Conservation (phyloP, 768 basidiomycete genomes). For the Lactarius deliciosus region DNA sequence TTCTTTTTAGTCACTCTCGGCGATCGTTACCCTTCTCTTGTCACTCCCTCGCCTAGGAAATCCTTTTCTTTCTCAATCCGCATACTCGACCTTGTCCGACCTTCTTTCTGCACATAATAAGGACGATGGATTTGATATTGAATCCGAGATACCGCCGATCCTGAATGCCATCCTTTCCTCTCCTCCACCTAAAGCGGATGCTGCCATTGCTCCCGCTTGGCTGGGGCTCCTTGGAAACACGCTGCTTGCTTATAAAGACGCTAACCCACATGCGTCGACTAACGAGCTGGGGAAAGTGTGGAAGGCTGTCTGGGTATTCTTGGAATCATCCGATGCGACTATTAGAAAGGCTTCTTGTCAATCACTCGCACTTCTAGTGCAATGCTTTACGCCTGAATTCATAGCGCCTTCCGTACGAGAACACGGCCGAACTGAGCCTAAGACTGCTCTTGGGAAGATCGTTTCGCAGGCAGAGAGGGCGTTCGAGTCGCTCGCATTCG, state of each 20-base stretch:
- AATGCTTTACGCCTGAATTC: slow-evolving; percentile 68
- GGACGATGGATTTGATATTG: slow-evolving; percentile 49
- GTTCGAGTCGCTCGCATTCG: slow-evolving; percentile 69
- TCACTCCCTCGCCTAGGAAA: slow-evolving; percentile 84
- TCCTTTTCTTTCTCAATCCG: slow-evolving; percentile 83
- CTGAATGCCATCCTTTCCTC: slow-evolving; percentile 68
- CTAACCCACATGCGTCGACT: slow-evolving; percentile 51
- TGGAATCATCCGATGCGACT: slow-evolving; percentile 64
- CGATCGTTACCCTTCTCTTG: slow-evolving; percentile 70
- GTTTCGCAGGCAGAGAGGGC: slow-evolving; percentile 65
- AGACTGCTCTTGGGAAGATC: slow-evolving; percentile 60
- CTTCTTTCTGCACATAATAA: slow-evolving; percentile 60
- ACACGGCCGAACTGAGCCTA: slow-evolving; percentile 41
- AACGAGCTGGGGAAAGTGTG: slow-evolving; percentile 63
- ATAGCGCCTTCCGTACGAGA: slow-evolving; percentile 54
- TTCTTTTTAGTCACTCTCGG: slow-evolving; percentile 61
- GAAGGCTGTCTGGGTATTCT: slow-evolving; percentile 73
- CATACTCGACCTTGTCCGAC: slow-evolving; percentile 83
- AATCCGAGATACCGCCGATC: slow-evolving; percentile 56
- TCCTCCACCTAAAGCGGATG: slow-evolving; percentile 68
- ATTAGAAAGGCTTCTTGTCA: slow-evolving; percentile 64
- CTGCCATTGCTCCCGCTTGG: slow-evolving; percentile 73
- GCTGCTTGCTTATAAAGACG: slow-evolving; percentile 60
- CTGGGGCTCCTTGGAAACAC: slow-evolving; percentile 70
- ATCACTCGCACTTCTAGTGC: slow-evolving; percentile 60